Percentiles rank a stretch among this genome's conserved stretches.
Conservation (phyloP, 139 green algal species). For the Penium margaritaceum region DNA sequence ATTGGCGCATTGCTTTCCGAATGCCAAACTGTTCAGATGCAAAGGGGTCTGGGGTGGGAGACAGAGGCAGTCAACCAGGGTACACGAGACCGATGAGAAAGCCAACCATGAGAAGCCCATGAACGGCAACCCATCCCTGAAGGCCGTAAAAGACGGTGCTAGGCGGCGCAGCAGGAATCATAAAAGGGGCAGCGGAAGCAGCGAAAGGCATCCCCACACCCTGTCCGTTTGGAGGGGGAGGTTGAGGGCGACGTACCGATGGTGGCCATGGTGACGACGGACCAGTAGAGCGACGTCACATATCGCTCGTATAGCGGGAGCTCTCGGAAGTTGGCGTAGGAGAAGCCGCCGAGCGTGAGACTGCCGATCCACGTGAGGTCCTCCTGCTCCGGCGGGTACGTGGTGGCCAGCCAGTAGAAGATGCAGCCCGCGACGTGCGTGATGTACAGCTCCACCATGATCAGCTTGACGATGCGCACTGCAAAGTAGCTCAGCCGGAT, state of each 20-base stretch:
- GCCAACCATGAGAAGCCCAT: too few species aligned
- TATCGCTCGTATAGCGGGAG: conserved; percentile 12
- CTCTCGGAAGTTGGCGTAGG: conserved; percentile 15
- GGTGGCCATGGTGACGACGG: conserved; percentile 24
- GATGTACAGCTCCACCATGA: conserved; percentile 18
- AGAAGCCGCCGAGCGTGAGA: conserved; percentile 5
- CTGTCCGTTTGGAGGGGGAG: too few species aligned
- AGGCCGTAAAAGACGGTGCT: too few species aligned
- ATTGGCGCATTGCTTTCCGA: too few species aligned
- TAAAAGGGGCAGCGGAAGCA: too few species aligned
- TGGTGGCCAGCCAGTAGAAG: conserved; percentile 38
- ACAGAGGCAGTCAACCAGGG: too few species aligned
- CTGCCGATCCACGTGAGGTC: conserved; percentile 19
- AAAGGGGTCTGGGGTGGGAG: too few species aligned
- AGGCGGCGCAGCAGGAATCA: too few species aligned
- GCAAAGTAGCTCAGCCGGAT: conserved; percentile 33
- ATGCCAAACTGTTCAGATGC: too few species aligned
- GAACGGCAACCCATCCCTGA: too few species aligned
- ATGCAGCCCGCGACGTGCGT: conserved; percentile 21
- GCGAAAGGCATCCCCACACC: too few species aligned
- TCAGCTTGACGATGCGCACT: conserved; percentile 16
- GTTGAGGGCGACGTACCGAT: conserved; percentile 9
- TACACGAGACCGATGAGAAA: too few species aligned
- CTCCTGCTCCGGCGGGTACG: neutral
- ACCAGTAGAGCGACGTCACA: conserved; percentile 24